A percentile compares a stretch with the other conserved stretches of the same genome.
These are phyloP conservation scores for Penicillium aurantiogriseum DNA, from an alignment of 2,329 filamentous ascomycete genomes.

Conservation along the genomic window DNA sequence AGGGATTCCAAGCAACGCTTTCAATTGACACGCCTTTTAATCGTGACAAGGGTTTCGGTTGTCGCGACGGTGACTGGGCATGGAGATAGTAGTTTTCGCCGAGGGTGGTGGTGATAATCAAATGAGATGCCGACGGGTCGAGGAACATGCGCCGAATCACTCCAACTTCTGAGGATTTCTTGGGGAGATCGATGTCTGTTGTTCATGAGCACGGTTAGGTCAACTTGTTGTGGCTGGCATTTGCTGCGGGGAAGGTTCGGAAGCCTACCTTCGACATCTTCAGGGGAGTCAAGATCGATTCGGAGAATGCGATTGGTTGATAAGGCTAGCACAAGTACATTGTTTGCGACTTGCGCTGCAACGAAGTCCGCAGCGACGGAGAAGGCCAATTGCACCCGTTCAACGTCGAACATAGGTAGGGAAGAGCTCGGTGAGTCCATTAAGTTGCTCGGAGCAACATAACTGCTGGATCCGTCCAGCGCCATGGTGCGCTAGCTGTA, in stretches of 20 bases:
- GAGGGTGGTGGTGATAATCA: conserved; percentile 84
- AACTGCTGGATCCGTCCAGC: conserved; percentile 69
- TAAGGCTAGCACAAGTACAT: conserved; percentile 88
- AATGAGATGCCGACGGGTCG: conserved; percentile 91
- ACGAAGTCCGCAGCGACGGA: conserved; percentile 93
- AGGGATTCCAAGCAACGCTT: conserved; percentile 91
- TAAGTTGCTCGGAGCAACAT: conserved; percentile 64
- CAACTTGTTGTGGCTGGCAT: conserved; percentile 4
- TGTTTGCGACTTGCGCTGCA: conserved; percentile 93
- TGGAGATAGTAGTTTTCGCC: conserved; percentile 98
- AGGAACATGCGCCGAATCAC: conserved; percentile 96
- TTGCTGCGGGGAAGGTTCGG: conserved; percentile 13
- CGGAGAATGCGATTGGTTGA: conserved; percentile 89
- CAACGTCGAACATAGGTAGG: conserved; percentile 90
- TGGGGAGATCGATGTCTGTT: conserved; percentile 91
- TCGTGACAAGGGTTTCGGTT: conserved; percentile 76
- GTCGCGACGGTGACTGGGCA: conserved; percentile 71
- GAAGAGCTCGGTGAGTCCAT: conserved; percentile 58
- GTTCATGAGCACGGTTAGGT: conserved; percentile 21
- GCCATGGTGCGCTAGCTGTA: conserved; percentile 57
- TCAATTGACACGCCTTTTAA: conserved; percentile 86
- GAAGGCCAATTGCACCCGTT: conserved; percentile 90
- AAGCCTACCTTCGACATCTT: conserved; percentile 81
- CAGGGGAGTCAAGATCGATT: conserved; percentile 89
- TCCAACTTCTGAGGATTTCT: conserved; percentile 85